Percentiles rank a stretch among this genome's conserved stretches.
Conservation (phyloP, 2,329 filamentous ascomycete species). For the Aspergillus sp. region DNA sequence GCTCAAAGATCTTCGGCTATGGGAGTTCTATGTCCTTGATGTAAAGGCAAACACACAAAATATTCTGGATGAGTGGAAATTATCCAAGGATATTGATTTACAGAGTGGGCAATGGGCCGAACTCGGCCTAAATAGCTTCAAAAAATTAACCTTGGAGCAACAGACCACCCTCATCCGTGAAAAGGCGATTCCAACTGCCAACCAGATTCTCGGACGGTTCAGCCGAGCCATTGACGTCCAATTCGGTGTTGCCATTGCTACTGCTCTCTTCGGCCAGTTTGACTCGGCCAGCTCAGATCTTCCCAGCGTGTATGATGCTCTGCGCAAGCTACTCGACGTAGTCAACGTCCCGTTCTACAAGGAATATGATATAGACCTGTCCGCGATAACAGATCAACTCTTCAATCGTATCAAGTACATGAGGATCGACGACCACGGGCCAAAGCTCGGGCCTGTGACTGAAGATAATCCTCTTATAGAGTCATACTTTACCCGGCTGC, state of each 20-base stretch:
- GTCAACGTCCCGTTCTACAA: conserved; percentile 87
- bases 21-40: conserved; percentile 91
- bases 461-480: conserved; percentile 82
- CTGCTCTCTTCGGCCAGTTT: conserved; percentile 70
- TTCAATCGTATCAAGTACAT: conserved; percentile 96
- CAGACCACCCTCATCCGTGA: conserved; percentile 66
- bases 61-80: conserved; percentile 72
- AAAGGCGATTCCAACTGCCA: conserved; percentile 71
- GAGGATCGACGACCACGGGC: conserved; percentile 88
- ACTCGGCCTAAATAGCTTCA: conserved; percentile 53
- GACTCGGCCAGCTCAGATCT: conserved; percentile 52
- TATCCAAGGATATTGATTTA: conserved; percentile 38
- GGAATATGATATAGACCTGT: conserved; percentile 85
- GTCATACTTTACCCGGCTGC: conserved; percentile 90
- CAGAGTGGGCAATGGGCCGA: conserved; percentile 21
- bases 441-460: conserved; percentile 80
- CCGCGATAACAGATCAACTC: conserved; percentile 84
- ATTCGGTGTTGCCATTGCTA: conserved; percentile 70
- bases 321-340: conserved; percentile 73
- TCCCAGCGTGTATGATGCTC: conserved; percentile 54
- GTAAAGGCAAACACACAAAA: conserved; percentile 72
- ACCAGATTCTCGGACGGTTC: conserved; percentile 80
- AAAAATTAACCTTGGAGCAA: conserved; percentile 59
- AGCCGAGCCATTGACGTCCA: conserved; percentile 71
- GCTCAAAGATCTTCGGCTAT: conserved; percentile 76